Percentiles rank a stretch among this genome's conserved stretches.
phyloP scores from a whole-genome alignment of 768 basidiomycete genomes.

The Termitomyces sp. region DNA sequence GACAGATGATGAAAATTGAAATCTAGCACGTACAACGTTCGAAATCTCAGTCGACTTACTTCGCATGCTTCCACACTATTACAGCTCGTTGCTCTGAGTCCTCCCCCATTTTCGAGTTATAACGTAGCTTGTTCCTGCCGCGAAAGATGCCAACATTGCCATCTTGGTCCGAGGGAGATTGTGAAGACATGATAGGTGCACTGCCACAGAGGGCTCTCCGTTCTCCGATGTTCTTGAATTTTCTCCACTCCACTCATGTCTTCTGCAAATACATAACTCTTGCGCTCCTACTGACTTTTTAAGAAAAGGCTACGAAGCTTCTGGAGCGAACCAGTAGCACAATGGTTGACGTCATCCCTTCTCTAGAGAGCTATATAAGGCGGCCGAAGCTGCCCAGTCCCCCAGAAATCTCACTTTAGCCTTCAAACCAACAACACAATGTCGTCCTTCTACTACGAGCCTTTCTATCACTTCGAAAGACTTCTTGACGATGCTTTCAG shows the following conservation, averaged over 20 bases:
- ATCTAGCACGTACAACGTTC: too few species aligned
- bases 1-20: too few species aligned
- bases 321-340: not conserved
- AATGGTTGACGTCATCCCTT: not conserved
- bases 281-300: not conserved
- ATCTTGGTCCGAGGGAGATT: too few species aligned
- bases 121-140: too few species aligned
- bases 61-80: too few species aligned
- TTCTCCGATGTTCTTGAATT: not conserved
- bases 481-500: constrained; percentile 40
- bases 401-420: not conserved
- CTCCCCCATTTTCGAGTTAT: too few species aligned
- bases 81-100: too few species aligned
- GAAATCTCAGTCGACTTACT: too few species aligned
- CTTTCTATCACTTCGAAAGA: constrained; percentile 42
- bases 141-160: too few species aligned
- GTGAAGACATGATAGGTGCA: not conserved
- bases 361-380: not conserved
- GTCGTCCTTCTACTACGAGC: constrained; percentile 37
- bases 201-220: not conserved
- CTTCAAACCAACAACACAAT: constrained; percentile 7
- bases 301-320: not conserved
- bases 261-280: not conserved
- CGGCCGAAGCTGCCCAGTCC: not conserved
- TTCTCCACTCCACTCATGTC: not conserved